These are phyloP conservation scores for Xenoacremonium recifei DNA, from an alignment of 2,329 filamentous ascomycete genomes.

Conservation along the genomic window DNA sequence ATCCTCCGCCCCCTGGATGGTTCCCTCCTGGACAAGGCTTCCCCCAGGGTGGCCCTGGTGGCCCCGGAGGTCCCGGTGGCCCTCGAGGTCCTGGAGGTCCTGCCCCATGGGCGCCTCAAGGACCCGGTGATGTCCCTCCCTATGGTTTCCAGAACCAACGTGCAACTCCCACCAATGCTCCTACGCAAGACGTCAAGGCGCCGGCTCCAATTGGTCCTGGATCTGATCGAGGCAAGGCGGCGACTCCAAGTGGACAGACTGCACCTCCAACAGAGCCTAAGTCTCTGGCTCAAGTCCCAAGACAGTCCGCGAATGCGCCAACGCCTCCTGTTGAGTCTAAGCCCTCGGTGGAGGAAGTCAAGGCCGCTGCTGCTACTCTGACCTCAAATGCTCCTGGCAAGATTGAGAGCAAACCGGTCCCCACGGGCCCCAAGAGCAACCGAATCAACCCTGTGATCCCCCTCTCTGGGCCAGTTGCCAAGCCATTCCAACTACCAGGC, in stretches of 20 bases:
- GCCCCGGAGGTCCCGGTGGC: conserved; percentile 59
- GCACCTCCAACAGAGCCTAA: conserved; percentile 55
- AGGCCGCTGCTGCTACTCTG: conserved; percentile 43
- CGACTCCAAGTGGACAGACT: conserved; percentile 43
- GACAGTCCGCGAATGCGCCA: conserved; percentile 51
- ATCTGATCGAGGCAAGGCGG: conserved; percentile 47
- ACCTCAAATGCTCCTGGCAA: conserved; percentile 37
- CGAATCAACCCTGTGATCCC: conserved; percentile 67
- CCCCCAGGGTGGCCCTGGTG: conserved; percentile 50
- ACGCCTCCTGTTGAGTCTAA: conserved; percentile 69
- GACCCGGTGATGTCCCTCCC: conserved; percentile 52
- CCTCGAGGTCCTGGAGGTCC: conserved; percentile 59
- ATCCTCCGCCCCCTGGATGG: conserved; percentile 76
- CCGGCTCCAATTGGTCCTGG: conserved; percentile 52
- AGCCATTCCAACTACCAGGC: conserved; percentile 35
- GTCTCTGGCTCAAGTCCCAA: conserved; percentile 43
- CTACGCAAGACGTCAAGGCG: conserved; percentile 40
- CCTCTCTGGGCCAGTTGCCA: conserved; percentile 47
- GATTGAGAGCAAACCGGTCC: conserved; percentile 37
- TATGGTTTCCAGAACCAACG: conserved; percentile 55
- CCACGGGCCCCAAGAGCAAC: conserved; percentile 47
- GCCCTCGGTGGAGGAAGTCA: conserved; percentile 50
- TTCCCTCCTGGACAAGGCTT: conserved; percentile 77
- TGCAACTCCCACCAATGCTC: conserved; percentile 48
- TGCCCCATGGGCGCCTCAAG: conserved; percentile 56